phyloP scores from a whole-genome alignment of 768 basidiomycete genomes.

The Tricholoma hemisulphureum region DNA sequence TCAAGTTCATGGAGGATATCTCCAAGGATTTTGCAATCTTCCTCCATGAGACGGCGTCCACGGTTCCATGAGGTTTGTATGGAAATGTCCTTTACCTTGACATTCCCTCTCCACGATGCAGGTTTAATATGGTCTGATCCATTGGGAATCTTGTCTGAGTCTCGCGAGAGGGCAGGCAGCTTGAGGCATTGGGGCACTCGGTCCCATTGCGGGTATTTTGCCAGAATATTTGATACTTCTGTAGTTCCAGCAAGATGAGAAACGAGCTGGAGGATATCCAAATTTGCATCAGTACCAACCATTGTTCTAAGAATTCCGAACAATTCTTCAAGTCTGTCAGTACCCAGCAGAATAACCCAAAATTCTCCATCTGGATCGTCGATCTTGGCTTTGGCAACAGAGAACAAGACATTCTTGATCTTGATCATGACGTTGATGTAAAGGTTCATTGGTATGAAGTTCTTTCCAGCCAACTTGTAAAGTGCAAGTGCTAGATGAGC shows the following conservation, averaged over 20 bases:
- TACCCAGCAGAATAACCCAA: conserved; percentile 36
- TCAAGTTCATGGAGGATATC: conserved; percentile 10
- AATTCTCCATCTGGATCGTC: conserved; percentile 31
- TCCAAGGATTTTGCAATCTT: conserved; percentile 22
- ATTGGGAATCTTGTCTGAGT: conserved; percentile 18
- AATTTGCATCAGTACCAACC: conserved; percentile 32
- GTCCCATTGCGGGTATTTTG: conserved; percentile 38
- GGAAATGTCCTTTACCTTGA: conserved; percentile 21
- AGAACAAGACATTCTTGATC: conserved; percentile 40
- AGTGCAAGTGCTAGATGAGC: conserved; percentile 24
- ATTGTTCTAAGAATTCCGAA: conserved; percentile 37
- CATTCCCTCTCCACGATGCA: conserved; percentile 32
- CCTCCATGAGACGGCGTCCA: conserved; percentile 23
- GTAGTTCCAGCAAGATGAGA: conserved; percentile 27
- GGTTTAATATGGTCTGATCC: conserved; percentile 35
- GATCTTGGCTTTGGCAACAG: conserved; percentile 36
- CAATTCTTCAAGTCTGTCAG: conserved; percentile 32
- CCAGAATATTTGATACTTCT: conserved; percentile 35
- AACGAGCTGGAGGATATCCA: conserved; percentile 26
- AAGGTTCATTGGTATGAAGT: conserved; percentile 5
- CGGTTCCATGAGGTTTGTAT: conserved; percentile 31
- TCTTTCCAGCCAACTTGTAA: neutral
- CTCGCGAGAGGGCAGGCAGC: conserved; percentile 24
- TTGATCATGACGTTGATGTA: conserved; percentile 34
- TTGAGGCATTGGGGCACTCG: conserved; percentile 30